phyloP scores from a whole-genome alignment of 2,329 filamentous ascomycete genomes.

The Calonectria montana region DNA sequence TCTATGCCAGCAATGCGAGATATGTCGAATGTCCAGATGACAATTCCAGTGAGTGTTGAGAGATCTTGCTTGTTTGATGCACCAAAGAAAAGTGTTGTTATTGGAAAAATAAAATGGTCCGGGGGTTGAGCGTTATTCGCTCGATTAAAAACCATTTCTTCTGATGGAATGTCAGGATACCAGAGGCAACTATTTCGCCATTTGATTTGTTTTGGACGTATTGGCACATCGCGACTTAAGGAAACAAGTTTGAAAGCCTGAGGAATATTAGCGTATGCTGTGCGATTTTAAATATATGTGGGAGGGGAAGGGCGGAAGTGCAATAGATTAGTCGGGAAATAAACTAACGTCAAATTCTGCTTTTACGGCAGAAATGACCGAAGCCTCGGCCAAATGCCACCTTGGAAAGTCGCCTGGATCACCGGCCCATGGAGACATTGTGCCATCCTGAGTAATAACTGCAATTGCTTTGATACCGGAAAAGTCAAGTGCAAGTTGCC shows the following conservation, averaged over 20 bases:
- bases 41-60: conserved; percentile 13
- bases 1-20: conserved; percentile 22
- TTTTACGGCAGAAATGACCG: conserved; percentile 21
- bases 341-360: conserved; percentile 31
- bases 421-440: conserved; percentile 23
- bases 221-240: conserved; percentile 13
- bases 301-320: too few species aligned
- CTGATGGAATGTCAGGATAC: conserved; percentile 21
- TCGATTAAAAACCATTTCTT: conserved; percentile 15
- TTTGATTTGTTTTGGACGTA: neutral
- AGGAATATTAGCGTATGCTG: neutral
- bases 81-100: conserved; percentile 23
- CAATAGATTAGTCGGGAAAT: neutral
- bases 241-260: conserved; percentile 31
- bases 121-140: neutral
- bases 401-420: conserved; percentile 14
- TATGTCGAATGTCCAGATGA: conserved; percentile 18
- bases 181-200: conserved; percentile 26
- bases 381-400: conserved; percentile 20
- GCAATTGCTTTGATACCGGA: conserved; percentile 22
- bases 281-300: neutral
- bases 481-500: conserved; percentile 25
- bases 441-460: conserved; percentile 10
- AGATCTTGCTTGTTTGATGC: neutral
- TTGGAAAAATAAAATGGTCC: neutral